A percentile compares a stretch with the other conserved stretches of the same genome.
These are phyloP conservation scores for Chamaecrista fasciculata DNA, from an alignment of 306 rosid species.

Conservation along the genomic window DNA sequence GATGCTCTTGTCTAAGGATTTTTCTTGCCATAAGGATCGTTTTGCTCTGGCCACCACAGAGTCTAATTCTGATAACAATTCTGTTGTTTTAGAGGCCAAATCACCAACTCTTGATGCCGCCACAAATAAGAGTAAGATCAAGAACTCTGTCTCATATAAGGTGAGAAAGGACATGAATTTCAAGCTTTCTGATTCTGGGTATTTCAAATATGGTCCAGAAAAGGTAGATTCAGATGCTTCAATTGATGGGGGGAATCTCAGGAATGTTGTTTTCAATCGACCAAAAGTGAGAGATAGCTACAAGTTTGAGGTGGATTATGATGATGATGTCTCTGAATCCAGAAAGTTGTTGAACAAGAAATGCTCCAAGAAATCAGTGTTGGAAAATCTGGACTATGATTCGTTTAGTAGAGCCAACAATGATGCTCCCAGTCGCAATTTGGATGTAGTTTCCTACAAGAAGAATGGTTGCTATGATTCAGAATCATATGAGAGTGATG, in stretches of 20 bases:
- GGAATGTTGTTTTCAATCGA: conserved; percentile 39
- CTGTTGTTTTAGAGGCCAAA: conserved; percentile 57
- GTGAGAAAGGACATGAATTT: conserved; percentile 31
- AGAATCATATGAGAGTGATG: conserved; percentile 52
- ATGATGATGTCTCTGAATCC: conserved; percentile 29
- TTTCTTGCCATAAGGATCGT: conserved; percentile 35
- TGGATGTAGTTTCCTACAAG: conserved; percentile 29
- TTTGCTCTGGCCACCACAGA: conserved; percentile 49
- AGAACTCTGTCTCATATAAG: conserved; percentile 27
- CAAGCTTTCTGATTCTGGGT: conserved; percentile 64
- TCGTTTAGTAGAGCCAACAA: conserved; percentile 36
- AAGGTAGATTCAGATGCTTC: conserved; percentile 52
- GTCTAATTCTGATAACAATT: conserved; percentile 64
- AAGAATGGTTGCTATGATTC: conserved; percentile 41
- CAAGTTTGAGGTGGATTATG: conserved; percentile 40
- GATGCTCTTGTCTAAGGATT: conserved; percentile 71
- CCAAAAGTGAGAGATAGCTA: conserved; percentile 40
- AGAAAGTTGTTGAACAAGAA: conserved; percentile 24
- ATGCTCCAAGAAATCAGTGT: conserved; percentile 33
- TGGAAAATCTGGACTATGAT: conserved; percentile 33
- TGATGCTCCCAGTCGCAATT: conserved; percentile 38
- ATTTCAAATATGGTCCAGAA: conserved; percentile 48
- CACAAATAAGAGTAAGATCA: conserved; percentile 1
- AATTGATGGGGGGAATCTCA: conserved; percentile 42
- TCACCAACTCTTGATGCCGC: conserved; percentile 47